A percentile compares a stretch with the other conserved stretches of the same genome.
Conservation (phyloP, 306 rosid species). For the Canavalia ensiformis region DNA sequence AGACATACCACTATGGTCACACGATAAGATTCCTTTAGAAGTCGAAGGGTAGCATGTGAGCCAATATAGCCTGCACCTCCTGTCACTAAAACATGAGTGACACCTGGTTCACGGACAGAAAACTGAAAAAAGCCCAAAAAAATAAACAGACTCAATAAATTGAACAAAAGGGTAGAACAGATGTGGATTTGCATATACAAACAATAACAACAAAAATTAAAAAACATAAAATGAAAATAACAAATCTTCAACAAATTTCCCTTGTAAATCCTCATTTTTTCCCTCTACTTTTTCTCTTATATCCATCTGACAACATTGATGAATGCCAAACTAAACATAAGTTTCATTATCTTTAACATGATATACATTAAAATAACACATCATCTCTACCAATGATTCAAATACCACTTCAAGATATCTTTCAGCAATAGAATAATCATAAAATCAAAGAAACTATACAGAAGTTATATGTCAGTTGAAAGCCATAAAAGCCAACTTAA, state of each 20-base stretch:
- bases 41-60: constrained; percentile 90
- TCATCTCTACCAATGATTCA: constrained; percentile 5
- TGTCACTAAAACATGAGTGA: constrained; percentile 90
- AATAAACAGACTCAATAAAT: constrained; percentile 16
- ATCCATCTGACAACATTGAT: constrained; percentile 10
- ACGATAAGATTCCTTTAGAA: constrained; percentile 78
- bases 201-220: constrained; percentile 12
- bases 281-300: background rate
- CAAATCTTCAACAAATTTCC: constrained; percentile 2
- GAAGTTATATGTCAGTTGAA: background rate
- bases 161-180: constrained; percentile 8
- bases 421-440: constrained; percentile 30
- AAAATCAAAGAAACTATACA: constrained; percentile 27
- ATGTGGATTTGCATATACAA: background rate
- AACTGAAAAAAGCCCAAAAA: constrained; percentile 63
- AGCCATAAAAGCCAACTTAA: background rate
- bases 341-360: background rate
- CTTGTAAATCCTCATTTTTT: constrained; percentile 7
- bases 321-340: background rate
- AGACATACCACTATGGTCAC: constrained; percentile 93
- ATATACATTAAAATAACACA: background rate
- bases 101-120: constrained; percentile 74
- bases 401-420: constrained; percentile 23
- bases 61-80: constrained; percentile 99
- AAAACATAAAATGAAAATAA: constrained; percentile 17